Evolutionary conservation across 202 grass and related monocot genomes (phyloP), one percentile per base, ranked within the genome.

Genomic region (Panicum hallii): DNA sequence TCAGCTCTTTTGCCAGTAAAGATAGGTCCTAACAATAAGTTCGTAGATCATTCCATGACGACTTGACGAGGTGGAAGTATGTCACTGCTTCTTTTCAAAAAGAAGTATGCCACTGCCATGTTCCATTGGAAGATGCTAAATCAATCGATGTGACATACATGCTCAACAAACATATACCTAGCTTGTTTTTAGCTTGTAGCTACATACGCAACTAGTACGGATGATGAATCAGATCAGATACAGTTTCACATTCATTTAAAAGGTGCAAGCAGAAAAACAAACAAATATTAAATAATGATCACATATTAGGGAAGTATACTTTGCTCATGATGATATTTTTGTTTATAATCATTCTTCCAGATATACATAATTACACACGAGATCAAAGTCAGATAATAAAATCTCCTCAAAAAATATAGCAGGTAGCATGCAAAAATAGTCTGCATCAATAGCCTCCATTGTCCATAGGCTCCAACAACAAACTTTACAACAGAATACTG

Each of bases 401-500:
- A 38, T 38, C 4, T 38, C 45, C 10, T 47, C 10, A 12, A 47
- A 70, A 28, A 46, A 71, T 71, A 22, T 71, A 71, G 6, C 12
- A 26, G 2, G 43, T 15, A 47, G 5, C 43, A 46, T 71, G 44
- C 11, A 71, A 71, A 72, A 72, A 49, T 16, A 72, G 14, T 30
- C 13, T 1, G 3, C 5, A 48, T 7, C 68, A 49, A 28, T 49
- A 46, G n/a, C 44, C 6, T 28, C 14, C 7, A 19, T 49, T 19
- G 12, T 28, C 14, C 7, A 19, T 49, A 34, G 12, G n/a, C 36
- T 38, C 36, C 36, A 28, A 63, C 40, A 48, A 38, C 5, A 78
- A 77, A 79, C 16, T n/a, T 65, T 12, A 82, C 19, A 52, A 42
- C 36, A 70, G 38, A 76, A 76, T 13, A 81, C 14, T 16, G 20